Conservation (phyloP, 2,329 filamentous ascomycete species). For the Chrysosporium queenslandicum region DNA sequence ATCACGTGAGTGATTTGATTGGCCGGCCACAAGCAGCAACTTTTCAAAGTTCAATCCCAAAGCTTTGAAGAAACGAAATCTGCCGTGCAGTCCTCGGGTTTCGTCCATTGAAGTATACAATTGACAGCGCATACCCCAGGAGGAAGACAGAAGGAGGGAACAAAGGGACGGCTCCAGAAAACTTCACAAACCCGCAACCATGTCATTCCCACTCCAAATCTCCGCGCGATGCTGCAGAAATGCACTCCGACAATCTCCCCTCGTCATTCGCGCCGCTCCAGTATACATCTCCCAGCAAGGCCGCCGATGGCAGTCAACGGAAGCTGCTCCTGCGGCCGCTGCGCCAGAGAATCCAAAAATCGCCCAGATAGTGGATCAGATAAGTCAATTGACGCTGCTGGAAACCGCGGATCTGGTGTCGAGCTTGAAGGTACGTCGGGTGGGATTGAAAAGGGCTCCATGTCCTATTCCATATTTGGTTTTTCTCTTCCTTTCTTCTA, state of each 20-base stretch:
- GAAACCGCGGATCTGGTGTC: constrained; percentile 96
- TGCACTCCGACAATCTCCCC: constrained; percentile 32
- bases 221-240: constrained; percentile 37
- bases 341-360: constrained; percentile 77
- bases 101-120: not conserved
- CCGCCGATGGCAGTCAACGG: constrained; percentile 83
- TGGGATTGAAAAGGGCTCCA: not conserved
- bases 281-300: constrained; percentile 31
- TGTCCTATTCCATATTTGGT: no score
- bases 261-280: constrained; percentile 25
- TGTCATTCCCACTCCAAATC: constrained; percentile 34
- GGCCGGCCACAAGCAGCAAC: constrained; percentile 1
- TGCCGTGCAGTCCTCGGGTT: not conserved
- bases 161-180: not conserved
- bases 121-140: not conserved
- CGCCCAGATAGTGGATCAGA: constrained; percentile 88
- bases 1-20: constrained; percentile 3
- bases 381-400: constrained; percentile 92
- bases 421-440: constrained; percentile 74
- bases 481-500: not conserved
- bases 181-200: constrained; percentile 19
- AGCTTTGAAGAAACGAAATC: not conserved
- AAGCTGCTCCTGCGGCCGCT: constrained; percentile 41
- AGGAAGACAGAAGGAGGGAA: not conserved
- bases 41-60: constrained; percentile 5